phyloP scores from a whole-genome alignment of 345 rosid species.

The Geranium brycei region DNA sequence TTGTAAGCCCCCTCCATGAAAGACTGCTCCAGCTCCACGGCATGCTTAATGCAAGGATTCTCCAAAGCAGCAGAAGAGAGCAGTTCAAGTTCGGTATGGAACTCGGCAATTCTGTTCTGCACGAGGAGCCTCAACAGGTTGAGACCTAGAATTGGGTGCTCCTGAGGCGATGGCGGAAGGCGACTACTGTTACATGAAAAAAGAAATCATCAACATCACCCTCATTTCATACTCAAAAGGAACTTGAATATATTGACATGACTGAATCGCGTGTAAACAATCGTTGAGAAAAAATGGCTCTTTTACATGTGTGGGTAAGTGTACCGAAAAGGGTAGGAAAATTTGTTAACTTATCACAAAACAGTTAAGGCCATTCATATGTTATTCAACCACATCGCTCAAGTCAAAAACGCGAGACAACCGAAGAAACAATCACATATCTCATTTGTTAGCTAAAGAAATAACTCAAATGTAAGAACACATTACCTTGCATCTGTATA shows the following conservation, averaged over 20 bases:
- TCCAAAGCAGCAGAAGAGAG: slow-evolving; percentile 69
- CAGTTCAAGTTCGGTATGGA: slow-evolving; percentile 85
- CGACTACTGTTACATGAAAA: slow-evolving; percentile 35
- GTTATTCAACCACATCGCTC: slow-evolving; percentile 27
- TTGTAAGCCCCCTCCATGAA: slow-evolving; percentile 99
- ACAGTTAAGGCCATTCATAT: too few relatives aligned
- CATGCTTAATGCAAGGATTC: slow-evolving; percentile 82
- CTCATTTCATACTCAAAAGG: neutral
- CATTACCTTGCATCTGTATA: slow-evolving; percentile 83
- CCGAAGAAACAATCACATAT: too few relatives aligned
- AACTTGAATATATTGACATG: neutral
- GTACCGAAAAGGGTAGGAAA: too few relatives aligned
- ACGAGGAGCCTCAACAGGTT: slow-evolving; percentile 88
- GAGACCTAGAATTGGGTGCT: slow-evolving; percentile 78
- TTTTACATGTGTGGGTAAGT: neutral
- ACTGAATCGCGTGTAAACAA: too few relatives aligned
- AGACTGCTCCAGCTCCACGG: slow-evolving; percentile 97
- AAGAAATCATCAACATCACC: neutral
- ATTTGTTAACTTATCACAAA: too few relatives aligned
- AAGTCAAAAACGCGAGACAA: slow-evolving; percentile 50
- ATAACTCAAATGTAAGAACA: neutral
- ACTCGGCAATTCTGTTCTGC: slow-evolving; percentile 92
- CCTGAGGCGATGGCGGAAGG: slow-evolving; percentile 67
- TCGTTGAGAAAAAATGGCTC: too few relatives aligned
- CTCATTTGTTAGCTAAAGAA: too few relatives aligned